These are phyloP conservation scores for Lanmaoa pseudosensibilis DNA, from an alignment of 768 basidiomycete genomes.

Conservation along the genomic window DNA sequence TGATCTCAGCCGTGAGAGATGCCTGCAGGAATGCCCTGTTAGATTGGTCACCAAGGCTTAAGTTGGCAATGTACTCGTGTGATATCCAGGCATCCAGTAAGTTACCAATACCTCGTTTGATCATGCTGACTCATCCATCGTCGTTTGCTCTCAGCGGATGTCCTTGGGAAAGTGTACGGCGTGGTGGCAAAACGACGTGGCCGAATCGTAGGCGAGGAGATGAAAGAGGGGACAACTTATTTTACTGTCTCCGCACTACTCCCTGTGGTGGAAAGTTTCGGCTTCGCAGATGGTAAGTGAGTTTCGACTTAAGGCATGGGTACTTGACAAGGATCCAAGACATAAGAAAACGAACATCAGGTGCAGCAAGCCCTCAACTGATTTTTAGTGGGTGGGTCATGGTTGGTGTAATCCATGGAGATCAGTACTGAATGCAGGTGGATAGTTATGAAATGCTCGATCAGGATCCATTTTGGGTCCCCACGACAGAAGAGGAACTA, in stretches of 20 bases:
- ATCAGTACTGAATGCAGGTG: conserved; percentile 16
- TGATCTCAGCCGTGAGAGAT: conserved; percentile 87
- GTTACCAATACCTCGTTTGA: conserved; percentile 30
- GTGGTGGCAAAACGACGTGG: conserved; percentile 92
- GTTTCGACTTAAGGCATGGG: background rate
- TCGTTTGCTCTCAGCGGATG: conserved; percentile 65
- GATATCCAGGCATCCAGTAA: conserved; percentile 97
- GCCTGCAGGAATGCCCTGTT: conserved; percentile 86
- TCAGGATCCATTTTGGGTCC: conserved; percentile 97
- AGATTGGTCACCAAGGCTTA: conserved; percentile 96
- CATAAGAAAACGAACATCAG: conserved; percentile 93
- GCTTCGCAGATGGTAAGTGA: conserved; percentile 87
- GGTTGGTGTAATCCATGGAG: background rate
- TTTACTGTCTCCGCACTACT: conserved; percentile 89
- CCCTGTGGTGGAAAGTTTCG: conserved; percentile 96
- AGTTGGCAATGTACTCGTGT: conserved; percentile 98
- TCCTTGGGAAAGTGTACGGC: conserved; percentile 95
- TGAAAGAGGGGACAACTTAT: conserved; percentile 96
- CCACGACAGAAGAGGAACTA: conserved; percentile 93
- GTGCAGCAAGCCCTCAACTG: conserved; percentile 94
- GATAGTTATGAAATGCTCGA: conserved; percentile 88
- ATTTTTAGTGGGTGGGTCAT: conserved; percentile 86
- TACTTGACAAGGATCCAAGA: conserved; percentile 48
- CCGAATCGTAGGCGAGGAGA: conserved; percentile 92
- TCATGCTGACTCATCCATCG: conserved; percentile 7